phyloP scores from a whole-genome alignment of 805 yeast genomes.

The Saturnispora besseyi region DNA sequence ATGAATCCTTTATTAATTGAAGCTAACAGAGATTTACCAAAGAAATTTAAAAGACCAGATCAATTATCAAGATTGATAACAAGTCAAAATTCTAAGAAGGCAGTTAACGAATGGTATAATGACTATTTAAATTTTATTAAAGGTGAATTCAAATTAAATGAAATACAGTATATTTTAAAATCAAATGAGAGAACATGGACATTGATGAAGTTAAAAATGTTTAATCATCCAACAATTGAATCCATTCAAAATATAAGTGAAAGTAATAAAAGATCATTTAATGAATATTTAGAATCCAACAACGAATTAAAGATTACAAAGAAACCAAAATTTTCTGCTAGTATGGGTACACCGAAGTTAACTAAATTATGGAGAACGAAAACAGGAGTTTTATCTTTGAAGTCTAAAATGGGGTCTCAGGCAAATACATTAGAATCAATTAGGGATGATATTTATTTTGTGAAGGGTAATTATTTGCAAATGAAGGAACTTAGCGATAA shows the following conservation, averaged over 20 bases:
- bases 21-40: conserved; percentile 15
- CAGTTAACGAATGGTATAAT: background rate
- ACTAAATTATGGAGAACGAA: conserved; percentile 22
- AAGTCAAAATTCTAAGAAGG: background rate
- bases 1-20: conserved; percentile 16
- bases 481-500: conserved; percentile 6
- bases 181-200: conserved; percentile 23
- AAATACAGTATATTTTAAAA: conserved; percentile 14
- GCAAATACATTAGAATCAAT: conserved; percentile 6
- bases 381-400: conserved; percentile 18
- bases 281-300: conserved; percentile 15
- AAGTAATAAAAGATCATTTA: conserved; percentile 19
- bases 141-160: background rate
- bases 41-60: conserved; percentile 20
- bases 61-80: conserved; percentile 10
- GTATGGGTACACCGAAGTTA: conserved; percentile 24
- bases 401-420: conserved; percentile 4
- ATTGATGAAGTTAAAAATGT: conserved; percentile 23
- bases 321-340: conserved; percentile 19
- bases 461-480: conserved; percentile 17
- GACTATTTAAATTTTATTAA: background rate
- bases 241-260: conserved; percentile 12
- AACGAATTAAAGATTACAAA: conserved; percentile 2
- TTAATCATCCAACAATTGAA: conserved; percentile 20
- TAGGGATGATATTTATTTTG: conserved; percentile 24